Evolutionary conservation across 441 rosid genomes (phyloP), one percentile per base, ranked within the genome.

Genomic region (Erodium chrysanthum): DNA sequence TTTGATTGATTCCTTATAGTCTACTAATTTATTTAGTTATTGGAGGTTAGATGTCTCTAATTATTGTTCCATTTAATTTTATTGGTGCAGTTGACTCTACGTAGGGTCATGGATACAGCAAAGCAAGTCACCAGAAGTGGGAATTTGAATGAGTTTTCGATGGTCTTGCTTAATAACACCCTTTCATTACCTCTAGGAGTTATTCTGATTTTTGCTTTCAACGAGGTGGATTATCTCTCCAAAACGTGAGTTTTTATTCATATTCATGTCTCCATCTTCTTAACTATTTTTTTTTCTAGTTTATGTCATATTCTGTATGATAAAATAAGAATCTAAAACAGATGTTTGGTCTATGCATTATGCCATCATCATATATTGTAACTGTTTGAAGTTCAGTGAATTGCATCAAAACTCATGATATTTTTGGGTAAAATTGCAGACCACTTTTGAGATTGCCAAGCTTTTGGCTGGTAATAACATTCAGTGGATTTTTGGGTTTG

Each of bases 21-120:
- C 5, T 46, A 44, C 11, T 48, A 15, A 18, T 15, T 15, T 50
- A 50, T 17, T 50, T 50, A 7, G 10, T 58, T 58, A 27, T 5
- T 60, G 52, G n/a, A 3, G 15, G n/a, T 61, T 11, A 52, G 46
- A 18, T 71, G 8, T 48, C 59, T 64, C 54, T 15, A 29, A 33
- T 67, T 67, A n/a, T 4, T 12, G 35, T 59, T 42, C 22, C 15
- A 22, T 74, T 70, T 11, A 65, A 66, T 68, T 65, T 71, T 80
- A 59, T 68, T 70, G 71, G 46, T 83, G 85, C 85, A 94, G 99
- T 80, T 94, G 77, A 91, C 96, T 64, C 80, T 89, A 63, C 93
- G 94, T 60, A 83, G 85, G 83, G 86, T 89, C 69, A 94, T 94
- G 99, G 96, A 94, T 79, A 88, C 97, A 0, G 97, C 99, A 33